Base-by-base conservation (phyloP, 2,329 filamentous ascomycete genomes). In the Xylaria sp. region DNA sequence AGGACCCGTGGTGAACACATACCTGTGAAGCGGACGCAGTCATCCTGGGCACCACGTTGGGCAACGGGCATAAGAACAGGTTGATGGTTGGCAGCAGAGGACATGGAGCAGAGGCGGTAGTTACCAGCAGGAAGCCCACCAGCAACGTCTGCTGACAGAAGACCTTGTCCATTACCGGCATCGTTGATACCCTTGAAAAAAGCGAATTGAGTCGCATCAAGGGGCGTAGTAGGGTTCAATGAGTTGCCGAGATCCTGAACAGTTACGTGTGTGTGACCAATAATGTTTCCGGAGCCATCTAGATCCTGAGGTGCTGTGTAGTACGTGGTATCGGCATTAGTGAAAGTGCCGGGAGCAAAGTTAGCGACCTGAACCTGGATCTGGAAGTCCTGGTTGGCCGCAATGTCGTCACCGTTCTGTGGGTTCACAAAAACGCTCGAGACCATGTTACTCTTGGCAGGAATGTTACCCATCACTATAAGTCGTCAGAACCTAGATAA, bases 151-250 rank as follows among this genome's bases (percentile, higher is more conserved):
- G 88, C 86, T 13, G 81, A 78, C 12, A 91, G 81, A 5, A 83
- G 80, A 60, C 88, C 88, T 1, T 86, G 74, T 39, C 84, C 85
- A 74, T 91, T 84, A 41, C 88, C 88, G 18, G 80, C 83, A 69
- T 89, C 88, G 79, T 90, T 89, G 81, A 90, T 88, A 70, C 89
- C 89, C 83, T 90, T 90, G 86, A 91, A 90, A 79, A 90, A 90
- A 76, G 81, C 86, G 73, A 88, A 90, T 75, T 83, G 78, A 25
- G 76, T 79, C 39, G 88, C 83, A 70, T 89, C 84, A 6, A 88
- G 83, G 34, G 88, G 84, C n/a, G 78, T 73, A 9, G 75, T 81
- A 10, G 88, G 87, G 76, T 85, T 87, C 73, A 86, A 74, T 25
- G 77, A 80, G 76, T 79, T 79, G 60, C 88, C 88, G 57, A 87